Percentiles rank a stretch among this genome's conserved stretches.
These are phyloP conservation scores for Xylaria castorea DNA, from an alignment of 495 filamentous ascomycete genomes.

Conservation along the genomic window DNA sequence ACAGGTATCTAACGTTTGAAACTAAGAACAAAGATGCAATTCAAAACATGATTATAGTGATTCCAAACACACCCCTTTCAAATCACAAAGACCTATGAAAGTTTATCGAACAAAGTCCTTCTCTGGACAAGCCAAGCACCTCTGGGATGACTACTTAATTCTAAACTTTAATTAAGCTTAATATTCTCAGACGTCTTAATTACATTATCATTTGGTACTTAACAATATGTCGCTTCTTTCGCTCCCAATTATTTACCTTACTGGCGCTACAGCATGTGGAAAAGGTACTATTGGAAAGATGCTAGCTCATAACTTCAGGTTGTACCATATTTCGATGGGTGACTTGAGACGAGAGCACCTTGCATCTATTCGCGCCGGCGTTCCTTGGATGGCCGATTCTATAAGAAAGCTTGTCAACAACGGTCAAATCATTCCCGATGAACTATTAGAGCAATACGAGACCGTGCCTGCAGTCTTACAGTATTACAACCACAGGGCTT, in stretches of 20 bases:
- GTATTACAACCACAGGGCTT: background rate
- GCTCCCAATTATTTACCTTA: conserved; percentile 17
- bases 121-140: background rate
- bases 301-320: conserved; percentile 2
- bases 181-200: background rate
- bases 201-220: background rate
- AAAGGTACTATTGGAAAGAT: conserved; percentile 10
- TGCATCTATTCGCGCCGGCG: background rate
- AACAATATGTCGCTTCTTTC: background rate
- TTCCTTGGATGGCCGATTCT: background rate
- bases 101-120: background rate
- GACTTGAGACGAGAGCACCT: background rate
- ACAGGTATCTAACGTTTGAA: background rate
- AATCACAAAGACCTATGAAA: background rate
- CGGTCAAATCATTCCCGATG: background rate
- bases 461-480: background rate
- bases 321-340: conserved; percentile 19
- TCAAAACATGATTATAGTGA: background rate
- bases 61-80: background rate
- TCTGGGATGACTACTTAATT: background rate
- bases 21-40: background rate
- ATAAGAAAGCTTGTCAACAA: background rate
- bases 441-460: background rate
- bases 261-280: conserved; percentile 10
- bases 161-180: background rate